These are phyloP conservation scores for Aspergillus ochraceus DNA, from an alignment of 2,329 filamentous ascomycete genomes.

Conservation along the genomic window DNA sequence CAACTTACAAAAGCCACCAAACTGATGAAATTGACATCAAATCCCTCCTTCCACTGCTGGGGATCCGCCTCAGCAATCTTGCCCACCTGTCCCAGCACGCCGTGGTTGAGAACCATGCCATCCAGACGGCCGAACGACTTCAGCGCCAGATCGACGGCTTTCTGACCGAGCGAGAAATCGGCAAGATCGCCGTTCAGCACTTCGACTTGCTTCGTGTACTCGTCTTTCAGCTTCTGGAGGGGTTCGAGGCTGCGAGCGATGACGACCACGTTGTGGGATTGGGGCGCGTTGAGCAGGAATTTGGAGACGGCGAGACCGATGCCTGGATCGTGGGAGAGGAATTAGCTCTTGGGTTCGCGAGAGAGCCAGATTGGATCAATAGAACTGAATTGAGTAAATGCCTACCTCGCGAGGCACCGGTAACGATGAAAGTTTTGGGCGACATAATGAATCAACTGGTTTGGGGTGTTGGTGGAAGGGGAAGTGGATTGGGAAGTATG, in stretches of 20 bases:
- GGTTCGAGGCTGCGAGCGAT: slow-evolving; percentile 57
- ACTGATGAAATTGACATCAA: slow-evolving; percentile 86
- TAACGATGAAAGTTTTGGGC: neutral
- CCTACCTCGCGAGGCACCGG: slow-evolving; percentile 6
- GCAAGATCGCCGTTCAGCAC: slow-evolving; percentile 59
- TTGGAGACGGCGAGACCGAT: slow-evolving; percentile 63
- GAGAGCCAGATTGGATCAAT: neutral
- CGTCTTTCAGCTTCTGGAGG: slow-evolving; percentile 53
- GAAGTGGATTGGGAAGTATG: neutral
- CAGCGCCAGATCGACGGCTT: slow-evolving; percentile 65
- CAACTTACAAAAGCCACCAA: slow-evolving; percentile 69
- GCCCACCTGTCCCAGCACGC: slow-evolving; percentile 72
- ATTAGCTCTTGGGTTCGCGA: neutral
- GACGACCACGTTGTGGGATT: slow-evolving; percentile 57
- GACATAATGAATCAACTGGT: neutral
- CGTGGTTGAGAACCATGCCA: slow-evolving; percentile 85
- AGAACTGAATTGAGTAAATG: neutral
- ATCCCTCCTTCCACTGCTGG: slow-evolving; percentile 72
- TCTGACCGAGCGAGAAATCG: slow-evolving; percentile 55
- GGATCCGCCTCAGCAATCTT: slow-evolving; percentile 66
- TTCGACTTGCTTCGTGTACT: slow-evolving; percentile 56
- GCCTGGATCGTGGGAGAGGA: slow-evolving; percentile 37
- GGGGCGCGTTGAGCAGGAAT: slow-evolving; percentile 54
- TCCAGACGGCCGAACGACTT: slow-evolving; percentile 72
- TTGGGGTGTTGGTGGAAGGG: neutral